Percentiles rank a stretch among this genome's conserved stretches.
phyloP scores from a whole-genome alignment of 2,329 filamentous ascomycete genomes.

The Hymenoscyphus repandus region DNA sequence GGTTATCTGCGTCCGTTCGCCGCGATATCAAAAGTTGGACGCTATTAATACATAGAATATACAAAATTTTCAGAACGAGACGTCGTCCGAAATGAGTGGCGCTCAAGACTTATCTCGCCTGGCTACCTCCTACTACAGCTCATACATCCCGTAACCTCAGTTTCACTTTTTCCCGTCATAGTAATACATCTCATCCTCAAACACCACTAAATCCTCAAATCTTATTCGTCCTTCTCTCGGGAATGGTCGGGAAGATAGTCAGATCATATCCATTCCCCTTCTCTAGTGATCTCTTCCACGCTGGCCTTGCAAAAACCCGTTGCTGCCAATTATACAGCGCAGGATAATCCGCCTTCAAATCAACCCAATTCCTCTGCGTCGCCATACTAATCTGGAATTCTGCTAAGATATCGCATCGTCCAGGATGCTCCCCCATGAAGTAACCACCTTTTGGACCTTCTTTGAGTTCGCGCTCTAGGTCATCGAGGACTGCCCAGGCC shows the following conservation, averaged over 20 bases:
- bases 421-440: conserved; percentile 30
- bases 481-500: conserved; percentile 11
- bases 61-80: no score
- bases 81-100: no score
- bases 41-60: no score
- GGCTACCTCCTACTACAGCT: no score
- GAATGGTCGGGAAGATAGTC: neutral
- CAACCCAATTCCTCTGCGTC: conserved; percentile 26
- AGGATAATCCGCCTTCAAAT: conserved; percentile 30
- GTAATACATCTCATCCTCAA: no score
- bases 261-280: conserved; percentile 33
- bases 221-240: neutral
- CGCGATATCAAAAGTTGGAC: no score
- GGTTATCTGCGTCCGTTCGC: no score
- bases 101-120: no score
- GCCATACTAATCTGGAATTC: conserved; percentile 32
- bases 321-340: conserved; percentile 30
- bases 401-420: conserved; percentile 32
- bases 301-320: conserved; percentile 26
- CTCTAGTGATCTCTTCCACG: conserved; percentile 30
- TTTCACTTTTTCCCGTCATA: no score
- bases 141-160: no score
- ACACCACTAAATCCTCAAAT: no score
- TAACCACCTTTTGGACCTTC: conserved; percentile 15
- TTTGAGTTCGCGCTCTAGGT: conserved; percentile 21